A percentile compares a stretch with the other conserved stretches of the same genome.
Evolutionary conservation across 176 grass and related monocot genomes (phyloP).

Genomic region (Olyra latifolia): DNA sequence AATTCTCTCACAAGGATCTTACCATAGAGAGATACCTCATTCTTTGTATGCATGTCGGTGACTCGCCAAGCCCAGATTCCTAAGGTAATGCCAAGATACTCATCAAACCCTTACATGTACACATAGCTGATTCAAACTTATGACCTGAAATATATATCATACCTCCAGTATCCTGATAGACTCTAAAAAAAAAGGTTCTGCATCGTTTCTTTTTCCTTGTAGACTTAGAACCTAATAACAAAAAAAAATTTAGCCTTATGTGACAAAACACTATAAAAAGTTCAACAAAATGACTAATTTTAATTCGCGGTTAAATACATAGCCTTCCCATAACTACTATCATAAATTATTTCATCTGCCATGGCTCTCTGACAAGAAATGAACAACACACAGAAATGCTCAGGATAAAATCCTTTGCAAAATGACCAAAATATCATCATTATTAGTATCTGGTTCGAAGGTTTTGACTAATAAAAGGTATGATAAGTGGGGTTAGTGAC

Average conservation of each 20-base stretch:
- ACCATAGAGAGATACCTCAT: conserved; percentile 67
- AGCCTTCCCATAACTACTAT: too few species aligned
- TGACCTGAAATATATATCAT: conserved; percentile 12
- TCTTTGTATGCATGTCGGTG: conserved; percentile 61
- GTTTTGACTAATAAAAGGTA: background rate
- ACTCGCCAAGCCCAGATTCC: conserved; percentile 85
- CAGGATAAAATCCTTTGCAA: too few species aligned
- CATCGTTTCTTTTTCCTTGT: conserved; percentile 73
- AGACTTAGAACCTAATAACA: conserved; percentile 63
- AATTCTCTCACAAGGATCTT: conserved; percentile 3
- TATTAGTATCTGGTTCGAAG: too few species aligned
- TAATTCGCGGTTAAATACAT: too few species aligned
- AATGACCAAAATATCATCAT: too few species aligned
- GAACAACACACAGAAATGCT: too few species aligned
- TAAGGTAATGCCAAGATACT: conserved; percentile 24
- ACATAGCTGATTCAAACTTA: conserved; percentile 5
- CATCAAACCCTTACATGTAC: conserved; percentile 33
- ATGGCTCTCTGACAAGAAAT: too few species aligned
- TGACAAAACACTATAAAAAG: background rate
- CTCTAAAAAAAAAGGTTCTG: conserved; percentile 65
- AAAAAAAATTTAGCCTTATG: conserved; percentile 4
- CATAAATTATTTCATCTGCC: too few species aligned
- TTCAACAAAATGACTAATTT: background rate
- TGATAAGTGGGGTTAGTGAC: background rate
- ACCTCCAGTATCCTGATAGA: conserved; percentile 97